Conservation (phyloP, 1,139 yeast genomes). For the Kluyveromyces sp. region DNA sequence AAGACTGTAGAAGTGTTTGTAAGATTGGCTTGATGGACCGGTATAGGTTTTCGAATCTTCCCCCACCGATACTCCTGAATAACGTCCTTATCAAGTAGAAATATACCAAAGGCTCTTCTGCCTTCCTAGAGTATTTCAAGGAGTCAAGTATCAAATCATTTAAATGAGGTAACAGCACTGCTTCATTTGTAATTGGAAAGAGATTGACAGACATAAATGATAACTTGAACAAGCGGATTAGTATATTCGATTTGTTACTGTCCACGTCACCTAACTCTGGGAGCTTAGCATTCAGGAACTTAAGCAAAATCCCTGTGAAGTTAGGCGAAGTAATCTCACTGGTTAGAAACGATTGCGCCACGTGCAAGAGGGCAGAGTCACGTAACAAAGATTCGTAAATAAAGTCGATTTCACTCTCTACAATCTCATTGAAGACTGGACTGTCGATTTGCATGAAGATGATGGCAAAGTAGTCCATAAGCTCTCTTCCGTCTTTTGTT, state of each 20-base stretch:
- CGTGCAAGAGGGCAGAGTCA: slow-evolving; percentile 81
- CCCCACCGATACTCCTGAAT: slow-evolving; percentile 94
- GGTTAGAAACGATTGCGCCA: slow-evolving; percentile 90
- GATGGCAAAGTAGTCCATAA: slow-evolving; percentile 93
- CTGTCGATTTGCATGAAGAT: slow-evolving; percentile 92
- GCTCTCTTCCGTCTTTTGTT: slow-evolving; percentile 87
- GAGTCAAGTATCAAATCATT: slow-evolving; percentile 77
- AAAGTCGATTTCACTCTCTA: slow-evolving; percentile 71
- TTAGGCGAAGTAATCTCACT: slow-evolving; percentile 91
- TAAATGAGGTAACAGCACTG: slow-evolving; percentile 79
- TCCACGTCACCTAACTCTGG: slow-evolving; percentile 78
- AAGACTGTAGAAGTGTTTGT: slow-evolving; percentile 77
- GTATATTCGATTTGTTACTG: slow-evolving; percentile 67
- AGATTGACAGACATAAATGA: slow-evolving; percentile 94
- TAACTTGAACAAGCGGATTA: slow-evolving; percentile 78
- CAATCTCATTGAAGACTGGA: slow-evolving; percentile 90
- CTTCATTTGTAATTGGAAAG: slow-evolving; percentile 82
- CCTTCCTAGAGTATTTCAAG: slow-evolving; percentile 72
- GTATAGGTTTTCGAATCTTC: slow-evolving; percentile 84
- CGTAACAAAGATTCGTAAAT: slow-evolving; percentile 73
- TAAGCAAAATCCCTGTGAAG: slow-evolving; percentile 78
- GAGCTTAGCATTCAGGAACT: slow-evolving; percentile 66
- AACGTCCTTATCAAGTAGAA: slow-evolving; percentile 82
- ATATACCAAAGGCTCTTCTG: slow-evolving; percentile 86
- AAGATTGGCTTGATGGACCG: slow-evolving; percentile 88